Evolutionary conservation across 2,329 filamentous ascomycete species (phyloP), one percentile per base, ranked within the genome.

Genomic region (Simplicillium aogashimaense): DNA sequence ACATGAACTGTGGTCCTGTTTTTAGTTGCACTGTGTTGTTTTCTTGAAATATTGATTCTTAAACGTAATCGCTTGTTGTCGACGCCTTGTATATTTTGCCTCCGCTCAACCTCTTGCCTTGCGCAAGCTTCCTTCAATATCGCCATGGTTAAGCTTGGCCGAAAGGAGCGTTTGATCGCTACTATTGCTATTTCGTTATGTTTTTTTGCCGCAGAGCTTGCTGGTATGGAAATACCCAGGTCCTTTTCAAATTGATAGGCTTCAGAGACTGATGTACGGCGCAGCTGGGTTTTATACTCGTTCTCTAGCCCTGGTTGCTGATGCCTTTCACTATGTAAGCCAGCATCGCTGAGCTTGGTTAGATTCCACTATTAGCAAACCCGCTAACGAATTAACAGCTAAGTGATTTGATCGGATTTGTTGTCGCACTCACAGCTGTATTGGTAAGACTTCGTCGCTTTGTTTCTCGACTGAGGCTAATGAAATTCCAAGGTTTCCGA

Each of bases 291-390:
- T 85, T 50, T 78, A 77, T 44, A 87, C 84, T 2, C 68, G 69
- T 39, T 87, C 83, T 1, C 66, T 89, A 10, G 82, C 82, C 1
- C 65, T 89, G 3, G 66, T 88, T 18, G 83, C 84, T 20, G 84
- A 89, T 66, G 81, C 85, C 1, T 87, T 88, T 50, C 84, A 88
- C 55, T 86, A 86, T 53, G 80, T 83, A 61, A 45, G 72, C 53
- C 25, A 29, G 4, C 29, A 35, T 33, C 8, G 9, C 9, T 3
- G 17, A 30, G 15, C 10, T 15, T 4, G 6, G 4, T 20, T 8
- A 1, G 5, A 2, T 12, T 29, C 15, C 7, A 8, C 9, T 8
- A 7, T 2, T 17, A 10, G 25, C 48, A 25, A 5, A 25, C 20
- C 20, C 5, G 9, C 20, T 25, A 25, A 25, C 54, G 36, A 8